Evolutionary conservation across 352 stramenopile species (phyloP), one percentile per base, ranked within the genome.

Genomic region (Globisporangium polare): DNA sequence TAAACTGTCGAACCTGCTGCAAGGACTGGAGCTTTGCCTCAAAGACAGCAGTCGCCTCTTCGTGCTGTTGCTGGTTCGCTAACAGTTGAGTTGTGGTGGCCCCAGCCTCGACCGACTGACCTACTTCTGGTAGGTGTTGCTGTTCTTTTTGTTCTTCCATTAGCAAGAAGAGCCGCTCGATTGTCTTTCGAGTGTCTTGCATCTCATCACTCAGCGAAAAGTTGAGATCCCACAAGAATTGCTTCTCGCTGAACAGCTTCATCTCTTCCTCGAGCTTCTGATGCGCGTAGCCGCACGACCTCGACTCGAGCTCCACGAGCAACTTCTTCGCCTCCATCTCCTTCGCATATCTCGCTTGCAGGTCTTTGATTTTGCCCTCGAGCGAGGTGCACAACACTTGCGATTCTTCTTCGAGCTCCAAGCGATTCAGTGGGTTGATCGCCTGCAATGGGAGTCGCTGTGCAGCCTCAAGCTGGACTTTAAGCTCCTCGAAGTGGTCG

Each of bases 171-270:
- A 88, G 58, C 18, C 65, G 53, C 13, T 89, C 81, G 20, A 87
- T 77, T 0, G 62, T 76, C 31, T 79, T 69, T 6, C 74, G 65
- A 39, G 60, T 66, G 2, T 22, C 60, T 29, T 77, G 62, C 8
- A 91, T 8, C 22, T 89, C 82, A 22, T 80, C 66, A 26, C 63
- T 68, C 2, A 89, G 64, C 3, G 53, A 52, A n/a, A 69, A 56
- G 50, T 75, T 82, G 8, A 78, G 58, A 56, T 88, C 78, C 79
- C 77, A 91, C 2, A 91, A 64, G 7, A 53, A 51, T 47, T 91
- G 82, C 56, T 88, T 91, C 54, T 91, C 82, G 5, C 50, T 41
- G 33, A 87, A 83, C 29, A 92, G 59, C 39, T 72, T 68, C 2
- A 51, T 42, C 37, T 93, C 84, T 57, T 93, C 80, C 3, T 85